These are phyloP conservation scores for Fusarium nygamai DNA, from an alignment of 2,329 filamentous ascomycete genomes.

Conservation along the genomic window DNA sequence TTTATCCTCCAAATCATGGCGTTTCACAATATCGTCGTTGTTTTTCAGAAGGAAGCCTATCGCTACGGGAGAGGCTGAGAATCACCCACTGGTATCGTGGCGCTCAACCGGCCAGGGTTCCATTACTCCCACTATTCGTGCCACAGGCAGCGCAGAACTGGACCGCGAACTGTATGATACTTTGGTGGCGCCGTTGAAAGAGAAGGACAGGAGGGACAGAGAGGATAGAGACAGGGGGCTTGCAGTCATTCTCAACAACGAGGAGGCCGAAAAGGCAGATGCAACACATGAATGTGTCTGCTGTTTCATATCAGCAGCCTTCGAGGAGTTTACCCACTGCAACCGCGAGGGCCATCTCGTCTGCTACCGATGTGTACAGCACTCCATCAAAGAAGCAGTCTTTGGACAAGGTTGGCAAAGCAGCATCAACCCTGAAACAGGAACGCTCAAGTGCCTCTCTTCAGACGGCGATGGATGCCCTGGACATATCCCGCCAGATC, in stretches of 20 bases:
- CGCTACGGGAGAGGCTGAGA: conserved; percentile 63
- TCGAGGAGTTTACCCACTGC: conserved; percentile 81
- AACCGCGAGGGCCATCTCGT: conserved; percentile 75
- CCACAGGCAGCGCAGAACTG: conserved; percentile 72
- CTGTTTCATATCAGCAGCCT: conserved; percentile 76
- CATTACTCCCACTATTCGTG: conserved; percentile 68
- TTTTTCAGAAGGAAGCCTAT: conserved; percentile 71
- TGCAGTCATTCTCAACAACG: conserved; percentile 64
- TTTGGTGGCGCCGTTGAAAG: conserved; percentile 65
- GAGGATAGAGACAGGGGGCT: conserved; percentile 63
- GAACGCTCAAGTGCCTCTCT: conserved; percentile 85
- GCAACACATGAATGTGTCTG: conserved; percentile 78
- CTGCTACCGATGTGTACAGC: conserved; percentile 84
- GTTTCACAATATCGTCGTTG: conserved; percentile 76
- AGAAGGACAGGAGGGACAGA: conserved; percentile 53
- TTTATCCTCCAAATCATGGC: conserved; percentile 79
- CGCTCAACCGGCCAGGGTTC: conserved; percentile 64
- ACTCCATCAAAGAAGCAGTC: conserved; percentile 84
- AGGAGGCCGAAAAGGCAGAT: conserved; percentile 67
- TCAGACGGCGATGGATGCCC: conserved; percentile 75
- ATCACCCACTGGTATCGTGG: conserved; percentile 72
- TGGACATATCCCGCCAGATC: conserved; percentile 75
- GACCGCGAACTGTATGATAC: conserved; percentile 69
- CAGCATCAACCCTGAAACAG: conserved; percentile 76
- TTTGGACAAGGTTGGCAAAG: conserved; percentile 93